Evolutionary conservation across 768 basidiomycete species (phyloP), one percentile per base, ranked within the genome.

Genomic region (Xerocomellus dryophilus): DNA sequence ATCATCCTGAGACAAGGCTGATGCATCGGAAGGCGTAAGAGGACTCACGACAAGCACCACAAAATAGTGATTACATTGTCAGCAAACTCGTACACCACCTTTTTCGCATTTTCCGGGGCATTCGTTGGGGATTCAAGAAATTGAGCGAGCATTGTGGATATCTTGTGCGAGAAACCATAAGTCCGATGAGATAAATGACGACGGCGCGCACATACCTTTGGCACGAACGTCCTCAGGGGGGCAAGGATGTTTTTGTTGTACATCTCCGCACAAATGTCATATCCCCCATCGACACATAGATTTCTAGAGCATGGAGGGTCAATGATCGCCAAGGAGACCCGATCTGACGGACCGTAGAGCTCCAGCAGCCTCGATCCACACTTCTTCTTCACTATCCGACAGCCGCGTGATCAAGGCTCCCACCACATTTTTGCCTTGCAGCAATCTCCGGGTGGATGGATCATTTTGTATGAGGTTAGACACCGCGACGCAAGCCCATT

Each of bases 401-500:
- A 97, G 74, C n/a, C 94, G 80, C 9, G 83, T 84, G 64, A 97
- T 93, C 62, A 97, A 73, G 29, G 82, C 82, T 6, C 90, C 92
- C 34, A 98, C 90, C 34, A 96, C 79, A 67, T 94, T 93, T 73
- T 90, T 93, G 27, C 90, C 89, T 65, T 96, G 94, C 18, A 98
- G 78, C 61, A 98, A 73, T 58, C 95, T 74, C 56, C 95, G 77
- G 14, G 95, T 97, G 7, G 92, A 91, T 18, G 94, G 88, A 69
- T 98, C 95, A 61, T 96, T 96, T 68, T 94, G 90, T 57, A 96
- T 96, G 45, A 98, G 75, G 69, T 92, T 96, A 11, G 91, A 93
- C n/a, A 96, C 88, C 1, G 94, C 93, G 21, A 94, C 93, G 68
- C 94, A 96, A 4, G 94, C 93, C 94, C 93, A 97, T 67, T 92